phyloP scores from a whole-genome alignment of 2,329 filamentous ascomycete genomes.

The Colletotrichum gigasporum region DNA sequence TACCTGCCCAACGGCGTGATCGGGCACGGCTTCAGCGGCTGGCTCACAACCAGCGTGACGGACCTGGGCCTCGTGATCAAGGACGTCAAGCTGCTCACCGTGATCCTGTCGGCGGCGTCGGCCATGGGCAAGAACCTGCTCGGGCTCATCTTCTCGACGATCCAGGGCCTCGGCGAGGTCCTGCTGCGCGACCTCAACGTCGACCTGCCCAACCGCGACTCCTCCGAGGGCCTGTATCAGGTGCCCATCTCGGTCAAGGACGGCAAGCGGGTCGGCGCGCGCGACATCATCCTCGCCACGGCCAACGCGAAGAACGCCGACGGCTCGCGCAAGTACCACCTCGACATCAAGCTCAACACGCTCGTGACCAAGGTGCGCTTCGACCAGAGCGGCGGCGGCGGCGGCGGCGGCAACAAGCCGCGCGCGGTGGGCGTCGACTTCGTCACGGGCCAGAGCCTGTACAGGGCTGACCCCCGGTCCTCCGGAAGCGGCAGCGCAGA shows the following conservation, averaged over 20 bases:
- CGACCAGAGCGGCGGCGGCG: constrained; percentile 44
- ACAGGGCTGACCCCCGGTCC: constrained; percentile 52
- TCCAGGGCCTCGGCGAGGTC: constrained; percentile 39
- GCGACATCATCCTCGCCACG: constrained; percentile 60
- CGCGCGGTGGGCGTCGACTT: constrained; percentile 54
- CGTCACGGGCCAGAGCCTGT: constrained; percentile 50
- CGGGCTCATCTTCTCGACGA: constrained; percentile 34
- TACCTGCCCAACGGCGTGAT: constrained; percentile 55
- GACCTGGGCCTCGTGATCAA: constrained; percentile 37
- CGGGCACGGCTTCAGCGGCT: constrained; percentile 66
- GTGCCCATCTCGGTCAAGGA: constrained; percentile 58
- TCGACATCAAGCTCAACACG: constrained; percentile 45
- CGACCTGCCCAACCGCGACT: constrained; percentile 34
- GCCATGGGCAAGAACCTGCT: constrained; percentile 40
- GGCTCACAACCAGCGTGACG: constrained; percentile 47
- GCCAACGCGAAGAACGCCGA: constrained; percentile 56
- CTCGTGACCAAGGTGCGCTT: constrained; percentile 53
- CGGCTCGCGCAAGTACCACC: constrained; percentile 53
- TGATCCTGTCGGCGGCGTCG: constrained; percentile 41
- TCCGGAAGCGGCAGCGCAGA: constrained; percentile 37
- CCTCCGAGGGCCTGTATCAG: constrained; percentile 52
- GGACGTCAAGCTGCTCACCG: constrained; percentile 40
- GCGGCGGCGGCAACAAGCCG: too few species aligned
- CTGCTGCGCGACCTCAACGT: constrained; percentile 41
- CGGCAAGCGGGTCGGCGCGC: constrained; percentile 55